Percentiles rank a stretch among this genome's conserved stretches.
These are phyloP conservation scores for Lactifluus volemus DNA, from an alignment of 768 basidiomycete species.

Conservation along the genomic window DNA sequence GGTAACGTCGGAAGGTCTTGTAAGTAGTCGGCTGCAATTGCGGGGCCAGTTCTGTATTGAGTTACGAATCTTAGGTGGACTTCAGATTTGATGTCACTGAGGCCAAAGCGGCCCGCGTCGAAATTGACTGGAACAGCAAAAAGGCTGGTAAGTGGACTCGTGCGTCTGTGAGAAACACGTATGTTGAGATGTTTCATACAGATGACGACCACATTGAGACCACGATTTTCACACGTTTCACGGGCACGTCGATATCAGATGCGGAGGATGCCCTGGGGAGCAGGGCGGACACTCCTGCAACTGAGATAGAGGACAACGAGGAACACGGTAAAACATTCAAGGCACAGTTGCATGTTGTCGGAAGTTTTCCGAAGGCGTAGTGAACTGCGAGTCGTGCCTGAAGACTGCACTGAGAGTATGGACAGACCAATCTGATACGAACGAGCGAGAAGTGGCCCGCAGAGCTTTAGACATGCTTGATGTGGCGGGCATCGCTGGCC, in stretches of 20 bases:
- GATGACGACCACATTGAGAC: slow-evolving; percentile 86
- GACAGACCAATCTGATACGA: slow-evolving; percentile 13
- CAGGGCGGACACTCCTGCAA: background rate
- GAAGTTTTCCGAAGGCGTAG: slow-evolving; percentile 20
- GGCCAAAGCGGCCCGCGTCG: slow-evolving; percentile 44
- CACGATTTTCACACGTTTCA: slow-evolving; percentile 40
- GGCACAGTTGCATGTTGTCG: slow-evolving; percentile 42
- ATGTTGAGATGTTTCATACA: slow-evolving; percentile 24
- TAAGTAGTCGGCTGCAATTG: slow-evolving; percentile 23
- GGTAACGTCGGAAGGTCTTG: slow-evolving; percentile 76
- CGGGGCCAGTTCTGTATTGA: background rate
- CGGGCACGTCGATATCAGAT: background rate
- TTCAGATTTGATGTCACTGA: slow-evolving; percentile 62
- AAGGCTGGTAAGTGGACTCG: slow-evolving; percentile 54
- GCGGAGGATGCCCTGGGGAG: background rate
- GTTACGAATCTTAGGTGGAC: slow-evolving; percentile 42
- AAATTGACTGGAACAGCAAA: slow-evolving; percentile 80
- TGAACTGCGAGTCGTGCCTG: slow-evolving; percentile 30
- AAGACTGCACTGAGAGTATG: slow-evolving; percentile 21
- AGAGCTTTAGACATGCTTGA: slow-evolving; percentile 1
- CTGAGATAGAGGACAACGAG: background rate
- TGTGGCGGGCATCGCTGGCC: slow-evolving; percentile 19
- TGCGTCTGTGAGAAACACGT: background rate
- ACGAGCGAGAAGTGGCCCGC: background rate
- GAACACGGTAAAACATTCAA: slow-evolving; percentile 39